Base-by-base conservation (phyloP, 2,329 filamentous ascomycete species). In the Neofusicoccum cordaticola region DNA sequence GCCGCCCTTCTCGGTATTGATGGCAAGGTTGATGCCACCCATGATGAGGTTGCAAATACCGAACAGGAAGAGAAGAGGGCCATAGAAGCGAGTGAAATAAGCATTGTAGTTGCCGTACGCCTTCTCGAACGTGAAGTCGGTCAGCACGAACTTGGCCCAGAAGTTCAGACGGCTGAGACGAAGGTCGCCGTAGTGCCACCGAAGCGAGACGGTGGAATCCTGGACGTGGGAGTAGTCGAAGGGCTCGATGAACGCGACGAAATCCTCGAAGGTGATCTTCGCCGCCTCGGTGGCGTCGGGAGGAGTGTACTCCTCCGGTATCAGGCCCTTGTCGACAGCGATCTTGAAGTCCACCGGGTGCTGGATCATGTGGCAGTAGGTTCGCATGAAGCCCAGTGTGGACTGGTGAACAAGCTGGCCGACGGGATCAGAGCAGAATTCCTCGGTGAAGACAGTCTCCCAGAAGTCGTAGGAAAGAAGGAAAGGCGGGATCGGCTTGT, bases 401-500 rank as follows among this genome's bases (percentile, higher is more conserved):
- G 68, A 68, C 3, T 34, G 44, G 7, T 31, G 17, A 6, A 70
- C 12, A 11, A 13, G 17, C 12, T 35, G 15, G 13, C 57, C 62
- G 41, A 68, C 52, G 11, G n/a, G 50, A 22, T 61, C 50, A 34
- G 64, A 67, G 8, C 50, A 64, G 2, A 52, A 37, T 19, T 71
- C 69, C 41, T 53, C 48, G 19, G 44, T 62, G 19, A 71, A 62
- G 0, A 71, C 19, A 22, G 64, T 68, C 12, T 69, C 65, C 70
- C 69, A 72, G 39, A 70, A 73, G 2, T 68, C 70, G 41, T 64
- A 63, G 5, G 68, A 69, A 4, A 64, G 62, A 3, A 71, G 58
- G 41, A 68, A 71, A 8, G 65, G 47, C 2, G 70, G 70, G 0
- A 71, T 45, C 2, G 70, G 70, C 44, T 71, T 71, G 5, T 71